Base-by-base conservation (phyloP, 192 early-diverging fungal species). In the Funneliformis mosseae region DNA sequence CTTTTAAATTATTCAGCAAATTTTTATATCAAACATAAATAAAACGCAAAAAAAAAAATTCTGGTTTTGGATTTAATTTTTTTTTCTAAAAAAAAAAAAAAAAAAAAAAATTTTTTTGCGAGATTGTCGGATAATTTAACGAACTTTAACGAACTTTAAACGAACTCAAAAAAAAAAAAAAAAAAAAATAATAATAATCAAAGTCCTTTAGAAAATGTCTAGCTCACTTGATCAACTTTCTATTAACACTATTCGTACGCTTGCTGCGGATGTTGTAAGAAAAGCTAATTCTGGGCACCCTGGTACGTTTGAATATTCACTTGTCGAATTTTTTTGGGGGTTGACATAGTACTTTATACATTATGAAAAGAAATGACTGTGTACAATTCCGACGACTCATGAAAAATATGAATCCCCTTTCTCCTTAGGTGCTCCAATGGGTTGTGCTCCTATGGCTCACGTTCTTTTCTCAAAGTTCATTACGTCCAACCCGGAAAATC, bases 251-350 rank as follows among this genome's bases (percentile, higher is more conserved):
- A 94, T 98, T 87, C 94, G 97, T 83, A 89, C 89, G 21, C 87
- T 98, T 25, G 92, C 96, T 28, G 94, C 95, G 38, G 97, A 98
- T 88, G 92, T 92, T 77, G 95, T 96, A 38, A 91, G 93, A 73
- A 92, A 92, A 80, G 92, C 95, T 83, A 96, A 95, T 84, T 96
- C 95, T 69, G 98, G 98, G 16, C 98, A 99, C 80, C 96, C 97
- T 60, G 97, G 89, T 91, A 88, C 72, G 45, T 25, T 23, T 27
- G 10, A 48, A 48, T 16, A 18, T 42, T 43, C 0, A 41, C 6
- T 69, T 43, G 41, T 39, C 48, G 18, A 25, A 21, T 55, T 23
- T 46, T 21, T 27, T 10, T 11, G 21, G 16, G 48, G 18, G 18
- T 48, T 10, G 16, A 14, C 12, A 14, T 10, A 1, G 38, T 2